A percentile compares a stretch with the other conserved stretches of the same genome.
These are phyloP conservation scores for Trichoderma brevicompactum DNA, from an alignment of 2,329 filamentous ascomycete species.

Conservation along the genomic window DNA sequence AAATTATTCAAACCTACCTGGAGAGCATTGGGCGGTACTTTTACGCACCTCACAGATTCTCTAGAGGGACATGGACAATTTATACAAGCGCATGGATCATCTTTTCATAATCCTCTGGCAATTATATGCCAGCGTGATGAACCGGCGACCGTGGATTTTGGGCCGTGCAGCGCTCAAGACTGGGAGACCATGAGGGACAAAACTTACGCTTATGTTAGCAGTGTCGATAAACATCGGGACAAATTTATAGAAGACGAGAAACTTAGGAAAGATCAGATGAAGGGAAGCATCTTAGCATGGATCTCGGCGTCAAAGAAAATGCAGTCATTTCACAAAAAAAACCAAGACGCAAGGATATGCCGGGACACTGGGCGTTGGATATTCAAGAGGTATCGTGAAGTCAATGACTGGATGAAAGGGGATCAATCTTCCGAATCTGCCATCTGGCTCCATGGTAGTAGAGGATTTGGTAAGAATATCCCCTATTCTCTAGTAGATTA, in stretches of 20 bases:
- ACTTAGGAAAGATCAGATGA: background rate
- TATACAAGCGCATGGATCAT: background rate
- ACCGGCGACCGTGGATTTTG: too few relatives aligned
- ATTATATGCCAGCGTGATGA: background rate
- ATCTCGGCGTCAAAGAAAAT: constrained; percentile 17
- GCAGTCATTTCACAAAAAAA: background rate
- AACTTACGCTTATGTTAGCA: background rate
- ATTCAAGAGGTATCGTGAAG: constrained; percentile 6
- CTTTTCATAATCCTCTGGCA: background rate
- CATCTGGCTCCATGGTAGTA: constrained; percentile 11
- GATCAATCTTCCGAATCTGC: constrained; percentile 8
- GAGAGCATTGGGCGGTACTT: background rate
- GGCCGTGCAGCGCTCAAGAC: background rate
- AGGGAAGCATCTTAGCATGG: background rate
- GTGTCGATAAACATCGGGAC: background rate
- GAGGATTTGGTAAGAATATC: constrained; percentile 8
- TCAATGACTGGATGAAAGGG: constrained; percentile 12
- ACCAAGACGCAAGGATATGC: background rate
- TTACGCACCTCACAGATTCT: background rate
- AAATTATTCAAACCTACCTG: constrained; percentile 9
- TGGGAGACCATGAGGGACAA: background rate
- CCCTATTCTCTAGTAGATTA: too few relatives aligned
- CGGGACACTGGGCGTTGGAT: constrained; percentile 12
- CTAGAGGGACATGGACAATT: background rate
- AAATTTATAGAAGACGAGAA: background rate